Conservation (phyloP, 495 filamentous ascomycete species). For the Lentithecium fluviatile region DNA sequence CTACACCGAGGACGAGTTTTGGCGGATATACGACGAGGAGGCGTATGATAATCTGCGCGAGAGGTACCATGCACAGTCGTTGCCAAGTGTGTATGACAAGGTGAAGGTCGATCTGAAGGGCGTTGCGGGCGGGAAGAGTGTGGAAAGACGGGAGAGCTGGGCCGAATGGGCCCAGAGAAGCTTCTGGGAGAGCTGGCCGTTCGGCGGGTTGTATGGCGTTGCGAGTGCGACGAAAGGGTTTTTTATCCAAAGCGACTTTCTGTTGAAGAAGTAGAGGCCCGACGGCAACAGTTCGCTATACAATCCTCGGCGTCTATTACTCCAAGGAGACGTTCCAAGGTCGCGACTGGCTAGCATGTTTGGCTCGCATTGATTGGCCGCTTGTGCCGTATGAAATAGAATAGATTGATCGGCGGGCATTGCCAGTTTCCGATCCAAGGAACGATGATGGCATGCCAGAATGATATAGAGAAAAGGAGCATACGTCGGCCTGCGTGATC, state of each 20-base stretch:
- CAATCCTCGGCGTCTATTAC: no score
- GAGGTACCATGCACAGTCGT: conserved; percentile 51
- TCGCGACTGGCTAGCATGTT: no score
- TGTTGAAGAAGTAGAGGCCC: conserved; percentile 17
- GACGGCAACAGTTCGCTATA: background rate
- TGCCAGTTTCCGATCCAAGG: no score
- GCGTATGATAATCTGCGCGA: conserved; percentile 52
- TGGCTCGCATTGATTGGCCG: no score
- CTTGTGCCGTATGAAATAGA: no score
- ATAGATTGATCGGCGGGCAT: no score
- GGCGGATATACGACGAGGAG: conserved; percentile 52
- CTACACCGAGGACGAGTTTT: conserved; percentile 58
- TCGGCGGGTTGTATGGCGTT: conserved; percentile 24
- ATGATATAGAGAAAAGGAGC: no score
- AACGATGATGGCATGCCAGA: no score
- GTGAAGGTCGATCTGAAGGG: conserved; percentile 47
- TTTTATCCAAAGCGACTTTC: conserved; percentile 18
- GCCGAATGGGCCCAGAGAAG: background rate
- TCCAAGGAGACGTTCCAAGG: no score
- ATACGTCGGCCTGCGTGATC: no score
- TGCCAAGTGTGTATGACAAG: conserved; percentile 60
- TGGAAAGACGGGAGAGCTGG: background rate
- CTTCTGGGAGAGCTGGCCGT: background rate
- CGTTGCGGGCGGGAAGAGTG: background rate
- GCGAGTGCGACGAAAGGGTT: conserved; percentile 23